Evolutionary conservation across 805 yeast genomes (phyloP), one percentile per base, ranked within the genome.

Genomic region (Vanderwaltozyma polyspora): DNA sequence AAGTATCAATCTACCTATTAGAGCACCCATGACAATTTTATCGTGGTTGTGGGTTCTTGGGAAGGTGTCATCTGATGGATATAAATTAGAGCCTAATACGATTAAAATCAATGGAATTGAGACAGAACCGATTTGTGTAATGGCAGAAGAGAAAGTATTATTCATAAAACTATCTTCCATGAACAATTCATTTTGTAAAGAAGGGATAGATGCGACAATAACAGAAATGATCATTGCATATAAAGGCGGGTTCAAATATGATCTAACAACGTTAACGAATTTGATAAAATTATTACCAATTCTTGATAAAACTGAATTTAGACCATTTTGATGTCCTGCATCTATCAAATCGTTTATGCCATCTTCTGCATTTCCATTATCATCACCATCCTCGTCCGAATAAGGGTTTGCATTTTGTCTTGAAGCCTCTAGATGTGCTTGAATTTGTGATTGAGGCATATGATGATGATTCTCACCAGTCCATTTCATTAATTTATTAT

Each of bases 31-130:
- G 1, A 81, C 69, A 45, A 81, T 69, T 40, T 72, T 69, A n/a
- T 62, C 60, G 53, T 77, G 76, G 49, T 78, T 75, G 23, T 64
- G 67, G 4, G 80, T 68, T 15, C 78, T 70, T 6, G 80, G 79
- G 24, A 84, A 82, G 3, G 74, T 68, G 35, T 79, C 87, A 6
- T 63, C 52, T 0, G 79, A 67, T 11, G 91, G 89, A 35, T 74
- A 73, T 38, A 81, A 63, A 49, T 81, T 81, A n/a, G 87, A 74
- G 12, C 93, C 93, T 44, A 81, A 61, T 11, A 80, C 85, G 36
- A 81, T 72, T 46, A 81, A 63, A 42, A 80, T 79, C 48, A 81
- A 61, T 6, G 93, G 93, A 44, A 81, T 77, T 2, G 89, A 79
- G 9, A 81, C 85, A 1, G 75, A 64, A 5, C 89, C 89, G 41